Evolutionary conservation across 768 basidiomycete genomes (phyloP).

Genomic region (Hericium rajendrae): DNA sequence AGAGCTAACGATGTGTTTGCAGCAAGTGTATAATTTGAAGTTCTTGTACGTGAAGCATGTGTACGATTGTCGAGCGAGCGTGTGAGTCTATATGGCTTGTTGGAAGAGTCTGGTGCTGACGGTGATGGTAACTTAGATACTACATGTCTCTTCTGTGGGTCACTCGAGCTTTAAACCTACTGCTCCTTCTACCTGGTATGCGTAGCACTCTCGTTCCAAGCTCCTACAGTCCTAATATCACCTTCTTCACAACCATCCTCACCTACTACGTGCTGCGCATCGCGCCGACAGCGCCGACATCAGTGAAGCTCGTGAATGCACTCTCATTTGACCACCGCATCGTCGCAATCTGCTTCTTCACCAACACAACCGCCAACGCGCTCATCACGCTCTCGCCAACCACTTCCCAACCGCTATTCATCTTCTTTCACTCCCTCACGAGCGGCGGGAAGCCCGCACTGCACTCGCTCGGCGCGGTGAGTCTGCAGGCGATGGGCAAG

Average conservation of each 20-base stretch:
- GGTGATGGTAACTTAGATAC: too few species aligned
- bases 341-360: constrained; percentile 12
- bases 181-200: constrained; percentile 11
- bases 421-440: constrained; percentile 12
- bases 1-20: neutral
- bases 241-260: constrained; percentile 7
- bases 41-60: constrained; percentile 13
- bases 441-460: constrained; percentile 13
- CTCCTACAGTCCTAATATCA: too few species aligned
- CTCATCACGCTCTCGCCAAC: constrained; percentile 11
- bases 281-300: constrained; percentile 1
- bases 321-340: constrained; percentile 12
- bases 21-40: constrained; percentile 16
- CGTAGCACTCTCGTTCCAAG: neutral
- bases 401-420: constrained; percentile 13
- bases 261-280: constrained; percentile 7
- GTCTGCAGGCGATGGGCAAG: constrained; percentile 14
- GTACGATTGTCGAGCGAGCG: constrained; percentile 14
- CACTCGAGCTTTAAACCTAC: constrained; percentile 12
- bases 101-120: neutral
- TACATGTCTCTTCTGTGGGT: constrained; percentile 13
- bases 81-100: constrained; percentile 3
- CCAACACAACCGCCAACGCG: constrained; percentile 12
- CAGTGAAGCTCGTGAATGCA: constrained; percentile 10
- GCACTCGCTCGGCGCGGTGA: constrained; percentile 15